phyloP scores from a whole-genome alignment of 768 basidiomycete genomes.

The Agaricus subrufescens region DNA sequence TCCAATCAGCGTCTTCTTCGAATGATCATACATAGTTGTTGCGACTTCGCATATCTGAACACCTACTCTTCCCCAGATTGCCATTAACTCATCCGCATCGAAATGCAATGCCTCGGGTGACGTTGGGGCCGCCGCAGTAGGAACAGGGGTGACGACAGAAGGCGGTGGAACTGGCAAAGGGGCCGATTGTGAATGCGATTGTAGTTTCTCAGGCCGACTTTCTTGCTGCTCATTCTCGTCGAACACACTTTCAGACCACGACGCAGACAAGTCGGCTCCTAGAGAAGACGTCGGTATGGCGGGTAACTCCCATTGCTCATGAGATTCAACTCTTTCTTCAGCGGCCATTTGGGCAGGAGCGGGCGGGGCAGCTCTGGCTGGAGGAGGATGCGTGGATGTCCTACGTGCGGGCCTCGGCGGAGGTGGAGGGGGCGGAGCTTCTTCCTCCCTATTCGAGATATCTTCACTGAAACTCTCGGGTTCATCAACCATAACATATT shows the following conservation, averaged over 20 bases:
- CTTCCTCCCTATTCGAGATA: conserved; percentile 29
- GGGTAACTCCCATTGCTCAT: conserved; percentile 56
- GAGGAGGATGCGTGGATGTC: conserved; percentile 25
- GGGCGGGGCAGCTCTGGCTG: conserved; percentile 24
- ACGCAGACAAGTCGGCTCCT: conserved; percentile 44
- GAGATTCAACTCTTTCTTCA: conserved; percentile 37
- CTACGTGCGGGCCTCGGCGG: conserved; percentile 37
- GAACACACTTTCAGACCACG: conserved; percentile 51
- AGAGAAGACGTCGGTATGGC: conserved; percentile 50
- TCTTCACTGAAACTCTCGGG: conserved; percentile 25
- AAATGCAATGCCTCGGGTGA: conserved; percentile 29
- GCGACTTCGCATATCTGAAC: conserved; percentile 71
- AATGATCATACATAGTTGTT: conserved; percentile 61
- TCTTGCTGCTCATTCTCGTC: neutral
- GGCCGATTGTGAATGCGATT: conserved; percentile 14
- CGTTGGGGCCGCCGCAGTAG: neutral
- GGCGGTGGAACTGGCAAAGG: conserved; percentile 10
- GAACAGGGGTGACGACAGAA: neutral
- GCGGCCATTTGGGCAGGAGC: conserved; percentile 18
- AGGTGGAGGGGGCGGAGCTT: conserved; percentile 40
- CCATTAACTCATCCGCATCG: conserved; percentile 62
- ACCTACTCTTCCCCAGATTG: conserved; percentile 70
- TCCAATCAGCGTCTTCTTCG: conserved; percentile 73
- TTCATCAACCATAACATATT: conserved; percentile 65
- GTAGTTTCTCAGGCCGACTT: conserved; percentile 1